Percentiles rank a stretch among this genome's conserved stretches.
phyloP scores from a whole-genome alignment of 148 eudicot species.

The Rhododendron vialii region DNA sequence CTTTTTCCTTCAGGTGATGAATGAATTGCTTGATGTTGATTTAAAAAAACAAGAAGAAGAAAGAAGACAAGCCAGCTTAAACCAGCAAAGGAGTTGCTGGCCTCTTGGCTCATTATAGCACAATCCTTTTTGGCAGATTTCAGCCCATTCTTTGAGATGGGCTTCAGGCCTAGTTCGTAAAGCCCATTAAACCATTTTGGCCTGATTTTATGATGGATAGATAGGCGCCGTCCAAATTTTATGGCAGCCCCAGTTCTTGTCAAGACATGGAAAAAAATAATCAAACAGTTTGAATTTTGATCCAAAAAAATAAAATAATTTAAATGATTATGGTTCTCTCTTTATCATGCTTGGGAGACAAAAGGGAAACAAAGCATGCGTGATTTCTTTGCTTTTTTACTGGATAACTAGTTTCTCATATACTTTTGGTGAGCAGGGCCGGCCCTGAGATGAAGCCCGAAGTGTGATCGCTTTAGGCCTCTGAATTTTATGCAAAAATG shows the following conservation, averaged over 20 bases:
- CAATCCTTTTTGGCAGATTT: not conserved
- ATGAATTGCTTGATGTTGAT: too few relatives aligned
- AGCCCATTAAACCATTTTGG: not conserved
- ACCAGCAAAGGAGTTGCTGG: not conserved
- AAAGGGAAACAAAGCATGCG: not conserved
- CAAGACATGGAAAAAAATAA: not conserved
- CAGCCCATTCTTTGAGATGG: not conserved
- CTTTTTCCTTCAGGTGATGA: too few relatives aligned
- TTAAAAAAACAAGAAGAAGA: too few relatives aligned
- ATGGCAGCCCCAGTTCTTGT: not conserved
- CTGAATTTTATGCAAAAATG: too few relatives aligned
- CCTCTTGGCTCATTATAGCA: not conserved
- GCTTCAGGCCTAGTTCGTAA: not conserved
- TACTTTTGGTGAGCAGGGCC: too few relatives aligned
- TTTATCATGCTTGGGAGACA: not conserved
- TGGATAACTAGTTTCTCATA: too few relatives aligned
- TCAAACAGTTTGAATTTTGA: not conserved
- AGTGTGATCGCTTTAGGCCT: too few relatives aligned
- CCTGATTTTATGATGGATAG: not conserved
- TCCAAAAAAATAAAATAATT: too few relatives aligned
- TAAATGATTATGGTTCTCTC: too few relatives aligned
- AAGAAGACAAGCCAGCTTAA: not conserved
- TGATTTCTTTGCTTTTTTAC: too few relatives aligned
- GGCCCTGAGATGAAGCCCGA: too few relatives aligned
- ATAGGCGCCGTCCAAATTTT: not conserved